Base-by-base conservation (phyloP, 2,329 filamentous ascomycete genomes). In the Trichophyton benhamiae region DNA sequence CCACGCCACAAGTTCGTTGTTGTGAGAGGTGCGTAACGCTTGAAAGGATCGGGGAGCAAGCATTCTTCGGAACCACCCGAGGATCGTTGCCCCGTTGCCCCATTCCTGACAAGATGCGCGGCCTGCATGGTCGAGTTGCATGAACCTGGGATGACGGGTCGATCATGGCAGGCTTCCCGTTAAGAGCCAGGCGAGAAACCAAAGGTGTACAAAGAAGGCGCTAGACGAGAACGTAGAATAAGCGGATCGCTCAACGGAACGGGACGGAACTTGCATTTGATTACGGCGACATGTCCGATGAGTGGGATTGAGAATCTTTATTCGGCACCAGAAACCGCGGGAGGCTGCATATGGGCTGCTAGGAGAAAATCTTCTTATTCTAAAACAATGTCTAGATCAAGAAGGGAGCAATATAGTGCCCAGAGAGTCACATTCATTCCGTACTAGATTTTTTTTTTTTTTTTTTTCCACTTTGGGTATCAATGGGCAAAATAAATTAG, bases 51-150 rank as follows among this genome's bases (percentile, higher is more conserved):
- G n/a, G 52, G 27, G 30, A 17, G 25, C 27, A 55, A 55, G 52
- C 27, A 55, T 27, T n/a, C 52, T 6, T 55, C 52, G 52, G 52
- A 55, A 55, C 52, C 13, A 55, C 13, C 52, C 52, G 52, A 55
- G 17, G 13, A 8, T 4, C 30, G 2, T 55, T 36, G 13, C 15
- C 52, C 46, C 27, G n/a, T 33, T 17, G 2, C 30, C 27, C 13
- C n/a, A 38, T 55, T 36, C 13, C 33, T 27, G 30, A 36, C 15
- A n/a, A 6, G 27, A n/a, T 30, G 22, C 48, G 9, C 48, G 9
- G 22, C 22, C n/a, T 36, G 15, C 52, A 55, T 15, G 11, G 27
- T 36, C 46, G 13, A 15, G 3, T 38, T 52, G 46, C 46, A 27
- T 55, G 27, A 25, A n/a, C 20, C 33, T 27, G 27, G 6, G 27